These are phyloP conservation scores for Aquanectria penicillioides DNA, from an alignment of 2,329 filamentous ascomycete species.

Conservation along the genomic window DNA sequence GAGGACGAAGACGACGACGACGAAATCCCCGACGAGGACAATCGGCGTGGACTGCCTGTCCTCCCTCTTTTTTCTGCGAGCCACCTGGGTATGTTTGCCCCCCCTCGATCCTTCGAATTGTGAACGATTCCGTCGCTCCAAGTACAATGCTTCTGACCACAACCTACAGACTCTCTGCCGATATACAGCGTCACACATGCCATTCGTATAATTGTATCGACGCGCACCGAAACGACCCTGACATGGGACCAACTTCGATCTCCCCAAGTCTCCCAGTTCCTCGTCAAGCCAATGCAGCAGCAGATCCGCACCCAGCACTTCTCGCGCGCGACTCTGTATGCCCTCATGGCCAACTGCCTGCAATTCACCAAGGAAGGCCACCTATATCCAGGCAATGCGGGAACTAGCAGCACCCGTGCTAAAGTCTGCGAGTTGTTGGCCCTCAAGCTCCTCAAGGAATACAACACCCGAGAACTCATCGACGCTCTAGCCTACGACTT, in stretches of 20 bases:
- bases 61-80: slow-evolving; percentile 84
- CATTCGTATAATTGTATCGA: slow-evolving; percentile 84
- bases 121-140: background rate
- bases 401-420: slow-evolving; percentile 84
- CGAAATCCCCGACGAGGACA: slow-evolving; percentile 51
- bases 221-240: slow-evolving; percentile 89
- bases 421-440: slow-evolving; percentile 91
- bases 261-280: slow-evolving; percentile 95
- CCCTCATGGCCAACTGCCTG: slow-evolving; percentile 90
- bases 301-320: slow-evolving; percentile 87
- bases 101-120: background rate
- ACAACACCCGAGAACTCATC: slow-evolving; percentile 87
- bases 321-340: slow-evolving; percentile 86
- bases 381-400: slow-evolving; percentile 83
- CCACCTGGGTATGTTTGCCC: slow-evolving; percentile 70
- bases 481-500: slow-evolving; percentile 96
- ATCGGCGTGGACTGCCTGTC: slow-evolving; percentile 49
- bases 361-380: slow-evolving; percentile 92
- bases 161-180: slow-evolving; percentile 76
- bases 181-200: slow-evolving; percentile 92
- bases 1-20: slow-evolving; percentile 60
- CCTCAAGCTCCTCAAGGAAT: slow-evolving; percentile 90
- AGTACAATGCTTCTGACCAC: slow-evolving; percentile 15
- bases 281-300: slow-evolving; percentile 94
- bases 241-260: slow-evolving; percentile 95